phyloP scores from a whole-genome alignment of 306 rosid genomes.

The Rubus idaeus region DNA sequence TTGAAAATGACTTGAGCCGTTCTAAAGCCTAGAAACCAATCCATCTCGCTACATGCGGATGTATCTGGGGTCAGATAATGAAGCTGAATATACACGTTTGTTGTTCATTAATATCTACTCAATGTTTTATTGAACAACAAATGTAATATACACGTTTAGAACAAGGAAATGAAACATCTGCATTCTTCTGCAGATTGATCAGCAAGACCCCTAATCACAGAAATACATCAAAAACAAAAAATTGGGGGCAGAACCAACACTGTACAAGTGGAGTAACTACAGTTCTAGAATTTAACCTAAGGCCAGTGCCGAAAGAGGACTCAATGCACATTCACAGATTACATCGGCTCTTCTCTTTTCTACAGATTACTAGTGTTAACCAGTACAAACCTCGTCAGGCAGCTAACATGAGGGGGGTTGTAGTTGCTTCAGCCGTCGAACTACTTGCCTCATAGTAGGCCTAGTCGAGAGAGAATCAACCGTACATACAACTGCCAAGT shows the following conservation, averaged over 20 bases:
- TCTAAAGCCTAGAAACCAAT: background rate
- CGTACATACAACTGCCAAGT: constrained; percentile 85
- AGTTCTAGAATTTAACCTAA: constrained; percentile 53
- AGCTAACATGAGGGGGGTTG: constrained; percentile 83
- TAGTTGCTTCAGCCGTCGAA: constrained; percentile 86
- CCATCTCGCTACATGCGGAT: background rate
- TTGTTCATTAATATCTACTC: constrained; percentile 25
- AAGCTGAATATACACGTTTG: background rate
- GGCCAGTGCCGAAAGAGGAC: constrained; percentile 32
- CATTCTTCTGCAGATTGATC: constrained; percentile 82
- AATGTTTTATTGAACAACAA: constrained; percentile 45
- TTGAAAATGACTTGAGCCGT: background rate
- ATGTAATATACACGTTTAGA: constrained; percentile 38
- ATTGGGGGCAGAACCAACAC: constrained; percentile 57
- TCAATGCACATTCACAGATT: constrained; percentile 45
- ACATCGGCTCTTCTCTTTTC: constrained; percentile 45
- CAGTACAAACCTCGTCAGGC: constrained; percentile 24
- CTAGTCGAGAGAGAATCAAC: constrained; percentile 85
- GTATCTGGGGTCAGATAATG: background rate
- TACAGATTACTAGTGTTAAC: constrained; percentile 49
- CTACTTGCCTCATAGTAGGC: constrained; percentile 91
- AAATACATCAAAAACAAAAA: constrained; percentile 44
- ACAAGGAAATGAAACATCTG: constrained; percentile 52
- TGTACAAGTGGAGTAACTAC: constrained; percentile 65
- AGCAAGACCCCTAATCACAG: constrained; percentile 37